Percentiles rank a stretch among this genome's conserved stretches.
phyloP scores from a whole-genome alignment of 768 basidiomycete species.

The Mycena galopus region DNA sequence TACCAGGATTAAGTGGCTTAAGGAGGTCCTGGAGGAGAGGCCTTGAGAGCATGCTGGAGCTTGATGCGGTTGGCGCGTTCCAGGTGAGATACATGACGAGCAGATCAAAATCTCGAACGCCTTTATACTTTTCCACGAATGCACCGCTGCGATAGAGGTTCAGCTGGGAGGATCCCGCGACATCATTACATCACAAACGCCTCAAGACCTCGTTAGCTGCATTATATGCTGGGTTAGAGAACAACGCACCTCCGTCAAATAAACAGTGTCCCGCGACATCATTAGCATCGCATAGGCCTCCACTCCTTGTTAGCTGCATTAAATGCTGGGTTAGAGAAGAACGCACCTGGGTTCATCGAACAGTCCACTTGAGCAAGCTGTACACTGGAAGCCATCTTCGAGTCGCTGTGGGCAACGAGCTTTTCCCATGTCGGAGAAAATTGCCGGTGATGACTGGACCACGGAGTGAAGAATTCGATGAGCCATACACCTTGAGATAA shows the following conservation, averaged over 20 bases:
- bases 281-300: slow-evolving; percentile 60
- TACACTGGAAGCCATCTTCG: slow-evolving; percentile 58
- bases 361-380: slow-evolving; percentile 90
- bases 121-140: slow-evolving; percentile 68
- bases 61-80: too few species aligned
- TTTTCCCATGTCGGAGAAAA: slow-evolving; percentile 90
- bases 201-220: slow-evolving; percentile 51
- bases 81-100: slow-evolving; percentile 71
- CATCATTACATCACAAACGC: slow-evolving; percentile 46
- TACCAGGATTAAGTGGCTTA: too few species aligned
- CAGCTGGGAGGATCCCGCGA: slow-evolving; percentile 58
- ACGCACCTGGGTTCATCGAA: slow-evolving; percentile 78
- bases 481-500: slow-evolving; percentile 76
- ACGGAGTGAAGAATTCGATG: slow-evolving; percentile 90
- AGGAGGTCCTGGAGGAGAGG: too few species aligned
- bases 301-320: not conserved
- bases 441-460: slow-evolving; percentile 81
- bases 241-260: slow-evolving; percentile 75
- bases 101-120: slow-evolving; percentile 64
- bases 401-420: slow-evolving; percentile 66
- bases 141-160: slow-evolving; percentile 36
- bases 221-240: not conserved
- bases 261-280: slow-evolving; percentile 63
- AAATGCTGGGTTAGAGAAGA: not conserved
- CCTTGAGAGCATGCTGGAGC: too few species aligned